A percentile compares a stretch with the other conserved stretches of the same genome.
phyloP scores from a whole-genome alignment of 2,329 filamentous ascomycete species.

The Neofusicoccum ribis region DNA sequence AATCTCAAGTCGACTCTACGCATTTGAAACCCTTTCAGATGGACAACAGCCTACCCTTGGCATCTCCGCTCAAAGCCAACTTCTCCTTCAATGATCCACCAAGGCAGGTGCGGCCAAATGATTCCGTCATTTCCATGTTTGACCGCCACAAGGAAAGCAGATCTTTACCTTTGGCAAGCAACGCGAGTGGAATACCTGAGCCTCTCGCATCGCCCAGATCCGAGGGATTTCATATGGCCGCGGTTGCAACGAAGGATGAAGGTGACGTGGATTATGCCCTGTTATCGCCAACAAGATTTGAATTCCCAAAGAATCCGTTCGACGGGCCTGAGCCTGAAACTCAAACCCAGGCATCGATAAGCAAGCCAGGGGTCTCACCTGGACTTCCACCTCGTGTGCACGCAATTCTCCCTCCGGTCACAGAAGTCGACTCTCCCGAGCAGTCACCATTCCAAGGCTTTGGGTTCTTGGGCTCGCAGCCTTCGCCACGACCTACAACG shows the following conservation, averaged over 20 bases:
- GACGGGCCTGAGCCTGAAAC: slow-evolving; percentile 21
- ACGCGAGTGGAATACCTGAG: background rate
- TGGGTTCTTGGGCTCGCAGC: slow-evolving; percentile 11
- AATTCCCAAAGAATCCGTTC: slow-evolving; percentile 38
- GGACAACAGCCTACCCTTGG: slow-evolving; percentile 3
- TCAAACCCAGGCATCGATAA: background rate
- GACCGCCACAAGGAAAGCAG: slow-evolving; percentile 5
- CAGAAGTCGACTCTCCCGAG: slow-evolving; percentile 7
- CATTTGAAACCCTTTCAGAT: background rate
- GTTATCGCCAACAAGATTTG: slow-evolving; percentile 43
- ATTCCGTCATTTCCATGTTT: slow-evolving; percentile 20
- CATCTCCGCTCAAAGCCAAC: slow-evolving; percentile 13
- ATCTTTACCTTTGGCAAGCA: background rate
- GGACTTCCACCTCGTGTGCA: slow-evolving; percentile 10
- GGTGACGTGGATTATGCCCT: slow-evolving; percentile 40
- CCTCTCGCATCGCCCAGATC: slow-evolving; percentile 39
- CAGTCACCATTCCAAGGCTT: slow-evolving; percentile 17
- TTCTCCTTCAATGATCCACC: slow-evolving; percentile 15
- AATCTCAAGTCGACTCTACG: background rate
- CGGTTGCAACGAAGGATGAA: slow-evolving; percentile 27
- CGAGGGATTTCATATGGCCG: slow-evolving; percentile 36
- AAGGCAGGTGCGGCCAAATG: slow-evolving; percentile 14
- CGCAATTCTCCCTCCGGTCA: slow-evolving; percentile 15
- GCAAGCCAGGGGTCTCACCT: background rate
- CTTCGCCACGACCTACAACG: slow-evolving; percentile 5